Base-by-base conservation (phyloP, 108 stramenopile genomes). In the Pelagomonas calceolata region DNA sequence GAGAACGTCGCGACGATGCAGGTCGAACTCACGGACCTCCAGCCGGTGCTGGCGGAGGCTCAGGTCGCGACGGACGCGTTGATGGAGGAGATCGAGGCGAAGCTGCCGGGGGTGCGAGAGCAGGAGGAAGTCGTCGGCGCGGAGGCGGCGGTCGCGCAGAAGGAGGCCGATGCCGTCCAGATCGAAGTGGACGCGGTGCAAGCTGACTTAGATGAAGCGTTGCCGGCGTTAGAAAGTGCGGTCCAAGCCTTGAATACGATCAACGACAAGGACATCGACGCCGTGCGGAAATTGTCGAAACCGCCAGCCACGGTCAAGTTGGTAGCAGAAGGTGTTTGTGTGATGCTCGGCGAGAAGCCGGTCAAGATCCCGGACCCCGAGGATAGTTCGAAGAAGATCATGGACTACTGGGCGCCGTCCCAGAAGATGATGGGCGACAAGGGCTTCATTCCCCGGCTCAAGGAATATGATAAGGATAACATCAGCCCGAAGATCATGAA, bases 41-140 rank as follows among this genome's bases (percentile, higher is more conserved):
- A 86, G 71, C 85, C 85, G 0, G 80, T 75, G 30, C 78, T 86
- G 16, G 74, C 64, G 45, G 63, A 80, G 32, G 45, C 69, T 21
- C 82, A 82, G 32, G 30, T 31, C 15, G 85, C 81, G 31, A 85
- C 85, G 7, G 84, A 80, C 9, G 75, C 66, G 15, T 64, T 86
- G 0, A 86, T 86, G 85, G 64, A 32, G 26, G 77, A 85, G 60
- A 85, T 86, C 37, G 77, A 86, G 64, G 76, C 60, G n/a, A 83
- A 85, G 63, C 80, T 86, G n/a, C 85, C 85, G 0, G 85, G 82
- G 1, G 85, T 86, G 21, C 32, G 81, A 79, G 21, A 85, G 84
- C 76, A 80, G 65, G 80, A 84, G 33, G 83, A 67, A 5, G 60
- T 76, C 34, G 86, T 87, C 17, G 79, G 79, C 43, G 67, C 71